Evolutionary conservation across 164 flowering plant genomes (phyloP).

Genomic region (Macadamia integrifolia): DNA sequence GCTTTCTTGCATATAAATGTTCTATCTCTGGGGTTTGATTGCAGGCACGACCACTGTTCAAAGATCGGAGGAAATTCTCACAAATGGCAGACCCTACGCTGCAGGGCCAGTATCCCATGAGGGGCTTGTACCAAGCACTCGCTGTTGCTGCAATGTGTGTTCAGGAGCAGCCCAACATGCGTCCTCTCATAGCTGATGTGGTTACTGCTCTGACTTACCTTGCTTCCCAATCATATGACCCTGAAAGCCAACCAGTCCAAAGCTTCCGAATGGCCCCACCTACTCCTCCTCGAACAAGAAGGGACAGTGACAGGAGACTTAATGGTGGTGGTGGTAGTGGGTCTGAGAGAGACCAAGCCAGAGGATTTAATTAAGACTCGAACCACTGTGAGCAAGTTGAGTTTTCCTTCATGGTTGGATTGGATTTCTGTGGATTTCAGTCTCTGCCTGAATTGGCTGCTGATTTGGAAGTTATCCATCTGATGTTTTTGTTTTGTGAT

Average conservation of each 20-base stretch:
- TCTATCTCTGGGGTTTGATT: slow-evolving; percentile 5
- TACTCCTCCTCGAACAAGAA: slow-evolving; percentile 40
- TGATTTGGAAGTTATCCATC: slow-evolving; percentile 5
- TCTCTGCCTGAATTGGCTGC: not conserved
- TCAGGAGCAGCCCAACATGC: slow-evolving; percentile 79
- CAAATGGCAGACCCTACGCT: slow-evolving; percentile 82
- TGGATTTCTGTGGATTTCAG: not conserved
- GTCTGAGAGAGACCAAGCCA: slow-evolving; percentile 15
- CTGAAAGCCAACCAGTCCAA: slow-evolving; percentile 41
- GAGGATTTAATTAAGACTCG: slow-evolving; percentile 10
- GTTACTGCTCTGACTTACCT: slow-evolving; percentile 81
- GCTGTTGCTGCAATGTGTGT: slow-evolving; percentile 96
- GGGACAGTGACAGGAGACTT: slow-evolving; percentile 20
- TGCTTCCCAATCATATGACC: slow-evolving; percentile 56
- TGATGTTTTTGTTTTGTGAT: slow-evolving; percentile 1
- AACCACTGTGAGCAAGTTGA: not conserved
- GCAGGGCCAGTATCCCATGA: slow-evolving; percentile 65
- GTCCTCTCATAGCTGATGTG: slow-evolving; percentile 83
- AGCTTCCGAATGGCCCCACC: slow-evolving; percentile 33
- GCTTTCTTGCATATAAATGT: not conserved
- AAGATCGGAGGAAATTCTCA: slow-evolving; percentile 59
- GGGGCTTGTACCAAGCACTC: slow-evolving; percentile 86
- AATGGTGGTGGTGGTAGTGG: slow-evolving; percentile 9
- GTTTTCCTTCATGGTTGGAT: not conserved
- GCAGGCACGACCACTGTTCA: slow-evolving; percentile 86